Conservation (phyloP, 495 filamentous ascomycete species). For the Alectoria sarmentosa region DNA sequence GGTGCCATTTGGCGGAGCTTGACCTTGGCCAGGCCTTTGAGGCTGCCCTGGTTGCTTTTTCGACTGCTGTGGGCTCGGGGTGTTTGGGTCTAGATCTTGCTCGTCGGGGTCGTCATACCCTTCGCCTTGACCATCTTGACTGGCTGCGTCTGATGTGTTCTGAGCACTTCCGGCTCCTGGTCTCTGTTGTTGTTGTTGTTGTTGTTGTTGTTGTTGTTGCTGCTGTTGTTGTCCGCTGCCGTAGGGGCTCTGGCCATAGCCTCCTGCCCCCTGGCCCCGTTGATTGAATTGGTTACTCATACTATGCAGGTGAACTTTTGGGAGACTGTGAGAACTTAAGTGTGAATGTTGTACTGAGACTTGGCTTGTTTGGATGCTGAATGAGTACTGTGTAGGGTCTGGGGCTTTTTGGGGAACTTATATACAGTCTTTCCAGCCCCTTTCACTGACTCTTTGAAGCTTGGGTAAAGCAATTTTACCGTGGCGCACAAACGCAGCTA, state of each 20-base stretch:
- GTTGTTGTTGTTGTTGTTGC: background rate
- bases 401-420: background rate
- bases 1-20: background rate
- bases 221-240: background rate
- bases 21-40: background rate
- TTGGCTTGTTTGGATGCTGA: background rate
- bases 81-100: background rate
- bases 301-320: background rate
- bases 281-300: background rate
- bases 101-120: conserved; percentile 1
- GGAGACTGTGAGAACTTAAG: background rate
- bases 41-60: background rate
- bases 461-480: background rate
- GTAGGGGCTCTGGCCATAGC: background rate
- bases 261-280: background rate
- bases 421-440: background rate
- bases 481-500: background rate
- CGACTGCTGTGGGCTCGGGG: background rate
- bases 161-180: background rate
- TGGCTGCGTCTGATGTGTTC: background rate
- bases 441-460: background rate
- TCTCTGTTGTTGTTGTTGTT: background rate
- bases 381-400: background rate
- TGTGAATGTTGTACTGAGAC: background rate
- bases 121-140: background rate